phyloP scores from a whole-genome alignment of 345 rosid genomes.

The Aquilaria malaccensis region DNA sequence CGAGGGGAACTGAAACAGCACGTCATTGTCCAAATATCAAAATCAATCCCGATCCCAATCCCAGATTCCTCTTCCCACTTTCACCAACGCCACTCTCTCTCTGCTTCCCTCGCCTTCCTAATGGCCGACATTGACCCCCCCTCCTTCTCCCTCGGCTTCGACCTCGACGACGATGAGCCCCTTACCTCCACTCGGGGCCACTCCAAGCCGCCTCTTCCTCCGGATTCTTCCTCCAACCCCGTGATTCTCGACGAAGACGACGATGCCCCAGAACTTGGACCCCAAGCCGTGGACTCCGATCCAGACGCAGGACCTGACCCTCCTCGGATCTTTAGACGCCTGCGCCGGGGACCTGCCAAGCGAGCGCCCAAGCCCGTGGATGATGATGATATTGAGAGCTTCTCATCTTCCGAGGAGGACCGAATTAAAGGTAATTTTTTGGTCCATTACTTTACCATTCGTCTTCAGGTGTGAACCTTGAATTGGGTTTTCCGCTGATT shows the following conservation, averaged over 20 bases:
- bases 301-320: constrained; percentile 26
- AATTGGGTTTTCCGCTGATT: constrained; percentile 5
- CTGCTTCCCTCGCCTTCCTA: constrained; percentile 1
- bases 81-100: background rate
- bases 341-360: constrained; percentile 40
- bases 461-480: background rate
- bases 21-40: background rate
- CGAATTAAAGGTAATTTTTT: constrained; percentile 23
- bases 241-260: constrained; percentile 10
- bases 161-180: constrained; percentile 39
- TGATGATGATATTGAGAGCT: constrained; percentile 79
- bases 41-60: background rate
- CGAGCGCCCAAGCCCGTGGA: constrained; percentile 11
- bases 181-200: background rate
- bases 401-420: constrained; percentile 71
- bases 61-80: background rate
- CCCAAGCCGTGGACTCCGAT: constrained; percentile 40
- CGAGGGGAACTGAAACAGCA: background rate
- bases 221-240: constrained; percentile 13
- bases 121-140: constrained; percentile 78
- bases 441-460: background rate
- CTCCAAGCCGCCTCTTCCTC: constrained; percentile 1
- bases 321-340: constrained; percentile 48
- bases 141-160: constrained; percentile 84
- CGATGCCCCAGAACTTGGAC: constrained; percentile 6